These are phyloP conservation scores for Ramalina intermedia DNA, from an alignment of 495 filamentous ascomycete genomes.

Conservation along the genomic window DNA sequence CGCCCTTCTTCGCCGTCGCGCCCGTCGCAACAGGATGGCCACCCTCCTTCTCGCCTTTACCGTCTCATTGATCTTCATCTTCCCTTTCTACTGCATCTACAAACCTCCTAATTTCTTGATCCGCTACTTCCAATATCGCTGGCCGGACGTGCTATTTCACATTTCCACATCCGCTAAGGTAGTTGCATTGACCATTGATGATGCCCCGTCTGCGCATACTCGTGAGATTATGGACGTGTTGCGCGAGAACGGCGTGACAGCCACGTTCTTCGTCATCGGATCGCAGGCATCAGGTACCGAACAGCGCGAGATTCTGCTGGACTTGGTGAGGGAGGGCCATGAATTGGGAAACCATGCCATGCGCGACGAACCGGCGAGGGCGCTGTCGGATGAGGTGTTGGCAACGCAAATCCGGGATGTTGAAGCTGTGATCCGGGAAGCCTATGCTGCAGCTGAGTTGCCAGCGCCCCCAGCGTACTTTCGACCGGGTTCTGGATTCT, in stretches of 20 bases:
- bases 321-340: conserved; percentile 47
- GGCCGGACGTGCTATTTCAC: conserved; percentile 65
- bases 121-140: conserved; percentile 48
- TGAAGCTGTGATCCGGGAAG: conserved; percentile 33
- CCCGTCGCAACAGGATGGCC: no score
- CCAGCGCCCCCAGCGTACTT: conserved; percentile 44
- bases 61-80: conserved; percentile 30
- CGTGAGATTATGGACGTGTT: conserved; percentile 52
- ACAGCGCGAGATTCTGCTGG: conserved; percentile 39
- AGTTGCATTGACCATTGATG: conserved; percentile 73
- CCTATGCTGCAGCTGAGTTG: conserved; percentile 31
- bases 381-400: conserved; percentile 23
- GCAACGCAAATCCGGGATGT: conserved; percentile 26
- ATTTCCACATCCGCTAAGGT: conserved; percentile 41
- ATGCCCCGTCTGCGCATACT: conserved; percentile 63
- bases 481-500: conserved; percentile 70
- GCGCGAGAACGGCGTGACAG: conserved; percentile 38
- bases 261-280: conserved; percentile 73
- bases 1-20: no score
- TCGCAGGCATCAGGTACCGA: conserved; percentile 44
- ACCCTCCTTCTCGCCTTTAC: neutral
- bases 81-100: conserved; percentile 55
- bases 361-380: conserved; percentile 59
- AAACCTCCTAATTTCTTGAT: conserved; percentile 57
- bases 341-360: conserved; percentile 79